phyloP scores from a whole-genome alignment of 106 monocot genomes.

The Dendrobium nobile region DNA sequence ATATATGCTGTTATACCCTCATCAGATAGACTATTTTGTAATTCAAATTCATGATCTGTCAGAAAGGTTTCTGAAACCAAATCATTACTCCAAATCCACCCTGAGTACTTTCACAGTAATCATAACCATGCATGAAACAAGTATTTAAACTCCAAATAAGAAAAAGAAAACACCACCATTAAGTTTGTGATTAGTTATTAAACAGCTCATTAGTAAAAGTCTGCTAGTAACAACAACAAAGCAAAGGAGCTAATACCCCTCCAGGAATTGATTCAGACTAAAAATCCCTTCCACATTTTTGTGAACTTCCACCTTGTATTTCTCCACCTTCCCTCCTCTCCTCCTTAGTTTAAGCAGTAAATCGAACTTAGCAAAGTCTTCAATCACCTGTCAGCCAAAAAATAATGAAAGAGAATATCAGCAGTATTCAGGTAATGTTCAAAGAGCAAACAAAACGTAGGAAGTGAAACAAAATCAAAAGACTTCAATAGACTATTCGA shows the following conservation, averaged over 20 bases:
- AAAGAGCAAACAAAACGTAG: neutral
- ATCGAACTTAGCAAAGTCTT: slow-evolving; percentile 68
- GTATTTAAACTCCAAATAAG: too few relatives aligned
- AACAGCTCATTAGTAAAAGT: neutral
- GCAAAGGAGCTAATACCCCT: slow-evolving; percentile 24
- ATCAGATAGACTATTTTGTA: too few relatives aligned
- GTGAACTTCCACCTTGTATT: slow-evolving; percentile 83
- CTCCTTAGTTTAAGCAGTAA: slow-evolving; percentile 76
- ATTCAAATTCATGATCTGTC: too few relatives aligned
- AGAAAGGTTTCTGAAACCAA: too few relatives aligned
- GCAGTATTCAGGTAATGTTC: too few relatives aligned
- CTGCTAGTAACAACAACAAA: neutral
- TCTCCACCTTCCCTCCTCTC: slow-evolving; percentile 82
- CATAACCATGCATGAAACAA: too few relatives aligned
- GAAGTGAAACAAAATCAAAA: neutral
- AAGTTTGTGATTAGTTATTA: neutral
- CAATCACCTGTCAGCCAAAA: slow-evolving; percentile 48
- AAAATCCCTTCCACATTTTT: slow-evolving; percentile 72
- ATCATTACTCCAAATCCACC: too few relatives aligned
- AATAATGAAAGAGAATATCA: neutral
- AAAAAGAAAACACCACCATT: neutral
- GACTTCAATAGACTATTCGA: slow-evolving; percentile 3
- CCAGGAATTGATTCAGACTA: slow-evolving; percentile 55
- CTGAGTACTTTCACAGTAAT: too few relatives aligned
- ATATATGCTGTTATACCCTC: too few relatives aligned